A percentile compares a stretch with the other conserved stretches of the same genome.
Evolutionary conservation across 202 grass and related monocot genomes (phyloP).

Genomic region (Schoenoplectus tabernaemontani): DNA sequence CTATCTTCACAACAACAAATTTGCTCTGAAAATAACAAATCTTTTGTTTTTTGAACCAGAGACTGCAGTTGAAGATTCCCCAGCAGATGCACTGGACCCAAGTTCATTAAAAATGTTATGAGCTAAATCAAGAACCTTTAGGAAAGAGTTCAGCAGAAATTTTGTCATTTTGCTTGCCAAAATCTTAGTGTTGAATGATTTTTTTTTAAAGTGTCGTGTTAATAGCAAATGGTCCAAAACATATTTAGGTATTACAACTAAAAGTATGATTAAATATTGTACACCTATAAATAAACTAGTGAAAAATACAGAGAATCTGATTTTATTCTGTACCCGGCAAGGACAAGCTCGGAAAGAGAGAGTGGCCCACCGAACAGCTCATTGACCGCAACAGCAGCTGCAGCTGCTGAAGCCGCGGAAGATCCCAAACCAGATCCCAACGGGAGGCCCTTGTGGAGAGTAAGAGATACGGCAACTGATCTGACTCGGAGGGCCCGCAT

Average conservation of each 20-base stretch:
- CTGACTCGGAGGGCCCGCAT: conserved; percentile 63
- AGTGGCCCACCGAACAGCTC: conserved; percentile 68
- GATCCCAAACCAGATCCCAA: conserved; percentile 86
- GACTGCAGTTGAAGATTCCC: background rate
- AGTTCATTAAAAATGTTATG: background rate
- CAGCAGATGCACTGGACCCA: background rate
- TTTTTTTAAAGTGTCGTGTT: too few species aligned
- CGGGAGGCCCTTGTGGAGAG: conserved; percentile 74
- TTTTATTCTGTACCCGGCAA: conserved; percentile 31
- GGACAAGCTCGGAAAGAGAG: conserved; percentile 53
- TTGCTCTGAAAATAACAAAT: background rate
- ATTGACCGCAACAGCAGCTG: conserved; percentile 62
- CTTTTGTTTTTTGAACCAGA: background rate
- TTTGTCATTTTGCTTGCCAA: background rate
- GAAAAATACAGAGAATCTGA: background rate
- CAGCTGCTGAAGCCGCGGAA: conserved; percentile 61
- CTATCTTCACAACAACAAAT: background rate
- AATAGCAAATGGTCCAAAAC: background rate
- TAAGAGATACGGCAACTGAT: conserved; percentile 57
- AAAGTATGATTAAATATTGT: too few species aligned
- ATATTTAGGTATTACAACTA: background rate
- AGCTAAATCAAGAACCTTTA: too few species aligned
- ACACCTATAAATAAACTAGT: background rate
- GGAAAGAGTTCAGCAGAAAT: background rate
- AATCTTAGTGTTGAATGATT: background rate